Evolutionary conservation across 257 asterid genomes (phyloP), one percentile per base, ranked within the genome.

Genomic region (Capsicum rhomboideum): DNA sequence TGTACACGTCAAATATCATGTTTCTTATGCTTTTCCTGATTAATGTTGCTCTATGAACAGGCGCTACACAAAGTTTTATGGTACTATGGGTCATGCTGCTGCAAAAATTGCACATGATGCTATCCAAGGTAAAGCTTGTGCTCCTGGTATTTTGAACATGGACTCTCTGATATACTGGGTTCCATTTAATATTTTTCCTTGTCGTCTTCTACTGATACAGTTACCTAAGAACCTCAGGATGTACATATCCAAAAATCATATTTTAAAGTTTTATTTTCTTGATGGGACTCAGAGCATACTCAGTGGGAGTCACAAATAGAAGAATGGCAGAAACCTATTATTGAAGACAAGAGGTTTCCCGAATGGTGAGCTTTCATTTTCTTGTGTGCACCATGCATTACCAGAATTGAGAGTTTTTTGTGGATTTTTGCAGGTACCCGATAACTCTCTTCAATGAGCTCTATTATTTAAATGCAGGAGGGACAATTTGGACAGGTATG

Each of bases 401-500:
- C 71, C 71, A 53, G 83, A 54, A 83, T 77, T 85, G 87, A 23
- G 83, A 84, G n/a, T 77, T 83, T 71, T 29, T 31, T 66, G 83
- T 82, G 67, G 53, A 86, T 63, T 34, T 40, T 85, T 85, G 89
- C 94, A 96, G 99, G 99, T 95, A 97, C 78, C 97, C 98, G 2
- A 64, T 90, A 82, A 94, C 99, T 75, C 97, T 97, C 71, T 95
- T 97, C 93, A 97, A 97, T 68, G 99, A 97, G 90, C 97, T 97
- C 85, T 97, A 97, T 91, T 95, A 90, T 91, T 93, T 97, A 72
- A 97, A 92, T 87, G 72, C 99, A 0, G 99, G 98, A 82, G 99
- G 98, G 78, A 84, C 99, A 87, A 95, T 93, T 83, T 97, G 99
- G 99, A 97, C 99, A 89, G 99, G 99, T 77, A 77, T 77, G 23